Percentiles rank a stretch among this genome's conserved stretches.
phyloP scores from a whole-genome alignment of 768 basidiomycete genomes.

The Mycena epipterygia region DNA sequence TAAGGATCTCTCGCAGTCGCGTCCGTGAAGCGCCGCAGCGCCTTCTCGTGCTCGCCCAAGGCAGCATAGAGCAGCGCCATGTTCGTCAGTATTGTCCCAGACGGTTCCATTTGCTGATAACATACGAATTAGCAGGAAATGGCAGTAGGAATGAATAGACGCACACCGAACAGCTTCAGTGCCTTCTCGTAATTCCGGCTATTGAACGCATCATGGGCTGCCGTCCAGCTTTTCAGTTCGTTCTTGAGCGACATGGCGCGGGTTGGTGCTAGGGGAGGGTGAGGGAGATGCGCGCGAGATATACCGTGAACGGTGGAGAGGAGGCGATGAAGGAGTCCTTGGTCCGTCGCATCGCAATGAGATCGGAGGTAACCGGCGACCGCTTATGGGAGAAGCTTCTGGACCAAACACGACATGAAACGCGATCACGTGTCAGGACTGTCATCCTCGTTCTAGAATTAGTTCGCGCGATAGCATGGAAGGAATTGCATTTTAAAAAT shows the following conservation, averaged over 20 bases:
- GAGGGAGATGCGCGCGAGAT: too few species aligned
- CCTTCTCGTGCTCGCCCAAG: slow-evolving; percentile 25
- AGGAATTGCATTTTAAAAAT: too few species aligned
- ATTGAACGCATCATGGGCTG: slow-evolving; percentile 7
- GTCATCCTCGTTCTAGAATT: too few species aligned
- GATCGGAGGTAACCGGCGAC: too few species aligned
- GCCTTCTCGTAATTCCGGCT: neutral
- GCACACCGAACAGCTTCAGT: slow-evolving; percentile 7
- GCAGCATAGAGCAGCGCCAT: slow-evolving; percentile 22
- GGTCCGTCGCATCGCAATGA: too few species aligned
- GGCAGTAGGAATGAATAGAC: neutral
- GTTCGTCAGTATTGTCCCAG: slow-evolving; percentile 18
- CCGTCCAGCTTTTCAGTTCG: slow-evolving; percentile 14
- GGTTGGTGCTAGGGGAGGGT: too few species aligned
- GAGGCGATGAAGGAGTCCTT: too few species aligned
- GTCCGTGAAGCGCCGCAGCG: slow-evolving; percentile 22
- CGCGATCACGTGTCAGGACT: too few species aligned
- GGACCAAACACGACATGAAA: too few species aligned
- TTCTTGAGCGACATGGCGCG: slow-evolving; percentile 25
- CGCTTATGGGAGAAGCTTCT: too few species aligned
- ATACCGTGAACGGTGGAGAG: too few species aligned
- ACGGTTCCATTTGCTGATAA: neutral
- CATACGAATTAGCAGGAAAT: neutral
- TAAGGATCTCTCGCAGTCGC: slow-evolving; percentile 17
- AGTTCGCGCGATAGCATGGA: too few species aligned